Evolutionary conservation across 1,284 basidiomycete species (phyloP).

Genomic region (Xerocomus nothofagi): DNA sequence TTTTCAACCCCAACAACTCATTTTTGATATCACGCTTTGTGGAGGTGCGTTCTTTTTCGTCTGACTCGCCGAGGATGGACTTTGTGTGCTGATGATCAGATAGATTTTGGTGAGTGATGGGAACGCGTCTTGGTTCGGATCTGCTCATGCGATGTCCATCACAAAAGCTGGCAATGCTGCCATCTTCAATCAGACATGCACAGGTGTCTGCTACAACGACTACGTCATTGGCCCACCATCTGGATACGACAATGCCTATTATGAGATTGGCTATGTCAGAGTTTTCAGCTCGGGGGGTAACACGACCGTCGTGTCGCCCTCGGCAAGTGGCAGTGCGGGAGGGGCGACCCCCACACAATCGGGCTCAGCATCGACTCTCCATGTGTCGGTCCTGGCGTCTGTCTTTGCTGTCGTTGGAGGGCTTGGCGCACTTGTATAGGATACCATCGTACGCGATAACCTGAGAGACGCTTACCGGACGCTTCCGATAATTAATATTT

Average conservation of each 20-base stretch:
- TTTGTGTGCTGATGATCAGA: slow-evolving; percentile 6
- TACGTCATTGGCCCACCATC: slow-evolving; percentile 69
- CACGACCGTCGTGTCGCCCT: slow-evolving; percentile 27
- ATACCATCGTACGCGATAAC: not conserved
- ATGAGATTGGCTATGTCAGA: slow-evolving; percentile 66
- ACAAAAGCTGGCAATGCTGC: slow-evolving; percentile 44
- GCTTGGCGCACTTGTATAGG: slow-evolving; percentile 20
- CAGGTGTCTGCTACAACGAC: slow-evolving; percentile 68
- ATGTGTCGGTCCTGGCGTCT: slow-evolving; percentile 6
- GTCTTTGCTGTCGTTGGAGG: slow-evolving; percentile 15
- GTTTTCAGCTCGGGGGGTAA: slow-evolving; percentile 45
- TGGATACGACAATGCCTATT: slow-evolving; percentile 71
- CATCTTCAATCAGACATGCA: slow-evolving; percentile 65
- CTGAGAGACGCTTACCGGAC: not conserved
- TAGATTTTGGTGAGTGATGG: slow-evolving; percentile 44
- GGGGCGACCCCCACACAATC: slow-evolving; percentile 13
- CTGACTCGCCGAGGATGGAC: not conserved
- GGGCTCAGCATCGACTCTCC: slow-evolving; percentile 8
- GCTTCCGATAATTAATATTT: no score
- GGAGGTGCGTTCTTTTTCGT: slow-evolving; percentile 39
- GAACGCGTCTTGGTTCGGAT: not conserved
- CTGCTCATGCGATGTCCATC: not conserved
- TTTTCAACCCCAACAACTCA: slow-evolving; percentile 66
- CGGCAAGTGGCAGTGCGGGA: slow-evolving; percentile 15
- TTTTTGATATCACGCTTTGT: slow-evolving; percentile 77